Percentiles rank a stretch among this genome's conserved stretches.
Conservation (phyloP, 2,329 filamentous ascomycete species). For the Aureobasidium sp. region DNA sequence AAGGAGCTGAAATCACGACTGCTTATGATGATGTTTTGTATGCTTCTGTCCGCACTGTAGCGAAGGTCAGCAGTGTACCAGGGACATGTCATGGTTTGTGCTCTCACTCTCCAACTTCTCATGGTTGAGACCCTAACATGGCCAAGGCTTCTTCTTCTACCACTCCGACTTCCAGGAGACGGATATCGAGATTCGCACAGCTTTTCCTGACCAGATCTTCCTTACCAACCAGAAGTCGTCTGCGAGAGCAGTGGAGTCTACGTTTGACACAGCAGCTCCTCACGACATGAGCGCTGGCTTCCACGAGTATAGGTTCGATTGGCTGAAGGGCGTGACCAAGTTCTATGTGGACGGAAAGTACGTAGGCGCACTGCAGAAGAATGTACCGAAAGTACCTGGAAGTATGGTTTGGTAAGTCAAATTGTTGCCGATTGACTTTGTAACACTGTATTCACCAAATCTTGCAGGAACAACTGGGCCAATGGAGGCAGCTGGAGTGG, state of each 20-base stretch:
- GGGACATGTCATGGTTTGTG: slow-evolving; percentile 58
- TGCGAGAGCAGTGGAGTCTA: slow-evolving; percentile 48
- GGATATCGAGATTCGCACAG: slow-evolving; percentile 54
- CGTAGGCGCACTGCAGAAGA: slow-evolving; percentile 47
- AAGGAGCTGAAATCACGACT: slow-evolving; percentile 55
- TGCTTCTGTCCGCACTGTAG: slow-evolving; percentile 62
- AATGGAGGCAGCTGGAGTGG: slow-evolving; percentile 70
- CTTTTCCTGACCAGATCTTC: slow-evolving; percentile 4
- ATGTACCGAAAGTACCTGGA: slow-evolving; percentile 50
- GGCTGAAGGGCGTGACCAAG: slow-evolving; percentile 52
- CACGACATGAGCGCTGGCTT: slow-evolving; percentile 58
- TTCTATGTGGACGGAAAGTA: slow-evolving; percentile 62
- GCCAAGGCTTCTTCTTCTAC: slow-evolving; percentile 67
- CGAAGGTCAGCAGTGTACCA: slow-evolving; percentile 53
- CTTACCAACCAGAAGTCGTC: slow-evolving; percentile 60
- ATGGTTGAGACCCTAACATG: neutral
- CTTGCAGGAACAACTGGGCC: slow-evolving; percentile 32
- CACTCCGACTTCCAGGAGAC: slow-evolving; percentile 74
- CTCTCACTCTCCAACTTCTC: neutral
- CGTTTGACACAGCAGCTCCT: slow-evolving; percentile 56
- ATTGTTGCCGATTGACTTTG: neutral
- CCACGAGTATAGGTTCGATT: slow-evolving; percentile 78
- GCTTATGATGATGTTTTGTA: slow-evolving; percentile 56
- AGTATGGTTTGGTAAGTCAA: slow-evolving; percentile 50
- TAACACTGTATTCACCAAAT: neutral